phyloP scores from a whole-genome alignment of 257 asterid genomes.

The Capsicum rhomboideum region DNA sequence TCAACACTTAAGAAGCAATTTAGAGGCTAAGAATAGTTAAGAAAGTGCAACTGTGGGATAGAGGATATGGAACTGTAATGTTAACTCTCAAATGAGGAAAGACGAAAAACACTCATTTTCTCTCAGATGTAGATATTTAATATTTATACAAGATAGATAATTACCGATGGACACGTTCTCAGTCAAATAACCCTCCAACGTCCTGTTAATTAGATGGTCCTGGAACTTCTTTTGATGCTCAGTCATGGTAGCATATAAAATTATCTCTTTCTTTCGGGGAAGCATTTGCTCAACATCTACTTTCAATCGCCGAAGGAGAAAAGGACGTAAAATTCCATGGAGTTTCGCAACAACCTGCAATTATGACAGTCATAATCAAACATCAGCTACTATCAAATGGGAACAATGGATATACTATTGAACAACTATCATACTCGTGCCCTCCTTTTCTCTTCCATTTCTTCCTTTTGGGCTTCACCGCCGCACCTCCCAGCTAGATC shows the following conservation, averaged over 20 bases:
- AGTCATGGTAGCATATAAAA: slow-evolving; percentile 83
- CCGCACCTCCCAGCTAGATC: slow-evolving; percentile 71
- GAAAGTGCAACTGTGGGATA: background rate
- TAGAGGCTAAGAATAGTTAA: background rate
- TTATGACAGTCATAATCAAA: background rate
- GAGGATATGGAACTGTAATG: background rate
- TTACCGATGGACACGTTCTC: slow-evolving; percentile 48
- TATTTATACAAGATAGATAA: background rate
- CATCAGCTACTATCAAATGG: background rate
- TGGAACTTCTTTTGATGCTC: slow-evolving; percentile 73
- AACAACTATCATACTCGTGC: slow-evolving; percentile 39
- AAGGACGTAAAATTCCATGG: slow-evolving; percentile 90
- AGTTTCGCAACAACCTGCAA: slow-evolving; percentile 89
- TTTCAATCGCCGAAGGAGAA: slow-evolving; percentile 91
- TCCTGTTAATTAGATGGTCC: slow-evolving; percentile 77
- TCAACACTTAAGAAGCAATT: background rate
- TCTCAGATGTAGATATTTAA: background rate
- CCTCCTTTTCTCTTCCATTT: slow-evolving; percentile 77
- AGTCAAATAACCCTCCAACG: slow-evolving; percentile 54
- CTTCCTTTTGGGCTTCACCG: slow-evolving; percentile 61
- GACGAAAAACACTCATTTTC: background rate
- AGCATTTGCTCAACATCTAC: slow-evolving; percentile 83
- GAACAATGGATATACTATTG: background rate
- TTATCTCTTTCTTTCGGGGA: slow-evolving; percentile 91
- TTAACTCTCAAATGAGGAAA: background rate